Conservation (phyloP, 1,139 yeast genomes). For the Blastobotrys petasosporus region DNA sequence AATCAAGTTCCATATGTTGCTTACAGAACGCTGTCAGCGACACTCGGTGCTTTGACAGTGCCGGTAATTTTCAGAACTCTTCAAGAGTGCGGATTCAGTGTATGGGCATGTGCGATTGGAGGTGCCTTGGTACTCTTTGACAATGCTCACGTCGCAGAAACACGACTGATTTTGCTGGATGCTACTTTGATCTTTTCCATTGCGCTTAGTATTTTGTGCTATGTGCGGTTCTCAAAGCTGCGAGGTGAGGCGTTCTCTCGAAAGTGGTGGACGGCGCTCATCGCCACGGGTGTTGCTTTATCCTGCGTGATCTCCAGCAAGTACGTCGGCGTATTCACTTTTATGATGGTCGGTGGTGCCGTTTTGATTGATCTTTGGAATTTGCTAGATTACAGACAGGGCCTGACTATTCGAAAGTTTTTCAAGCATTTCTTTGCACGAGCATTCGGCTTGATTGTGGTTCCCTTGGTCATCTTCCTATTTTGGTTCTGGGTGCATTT, state of each 20-base stretch:
- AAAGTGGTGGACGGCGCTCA: slow-evolving; percentile 86
- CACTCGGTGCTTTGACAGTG: slow-evolving; percentile 74
- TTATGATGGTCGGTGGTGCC: slow-evolving; percentile 77
- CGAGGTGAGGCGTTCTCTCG: slow-evolving; percentile 60
- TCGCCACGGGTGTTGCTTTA: slow-evolving; percentile 73
- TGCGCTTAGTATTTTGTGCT: slow-evolving; percentile 70
- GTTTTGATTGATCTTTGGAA: slow-evolving; percentile 85
- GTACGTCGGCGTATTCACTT: slow-evolving; percentile 92
- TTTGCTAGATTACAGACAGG: slow-evolving; percentile 65
- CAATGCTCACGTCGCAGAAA: slow-evolving; percentile 88
- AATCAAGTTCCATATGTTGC: slow-evolving; percentile 87
- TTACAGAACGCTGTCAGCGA: slow-evolving; percentile 74
- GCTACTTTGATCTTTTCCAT: slow-evolving; percentile 80
- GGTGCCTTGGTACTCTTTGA: slow-evolving; percentile 78
- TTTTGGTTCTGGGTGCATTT: slow-evolving; percentile 95
- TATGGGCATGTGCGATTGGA: slow-evolving; percentile 75
- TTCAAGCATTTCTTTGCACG: slow-evolving; percentile 72
- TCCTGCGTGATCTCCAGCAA: slow-evolving; percentile 89
- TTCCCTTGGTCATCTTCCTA: slow-evolving; percentile 78
- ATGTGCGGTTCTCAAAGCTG: slow-evolving; percentile 71
- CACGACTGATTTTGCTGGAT: slow-evolving; percentile 84
- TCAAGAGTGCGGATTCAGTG: slow-evolving; percentile 75
- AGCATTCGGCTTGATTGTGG: slow-evolving; percentile 60
- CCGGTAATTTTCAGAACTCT: slow-evolving; percentile 78
- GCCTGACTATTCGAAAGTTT: slow-evolving; percentile 55